Percentiles rank a stretch among this genome's conserved stretches.
Conservation (phyloP, 345 rosid species). For the Populus tremula region DNA sequence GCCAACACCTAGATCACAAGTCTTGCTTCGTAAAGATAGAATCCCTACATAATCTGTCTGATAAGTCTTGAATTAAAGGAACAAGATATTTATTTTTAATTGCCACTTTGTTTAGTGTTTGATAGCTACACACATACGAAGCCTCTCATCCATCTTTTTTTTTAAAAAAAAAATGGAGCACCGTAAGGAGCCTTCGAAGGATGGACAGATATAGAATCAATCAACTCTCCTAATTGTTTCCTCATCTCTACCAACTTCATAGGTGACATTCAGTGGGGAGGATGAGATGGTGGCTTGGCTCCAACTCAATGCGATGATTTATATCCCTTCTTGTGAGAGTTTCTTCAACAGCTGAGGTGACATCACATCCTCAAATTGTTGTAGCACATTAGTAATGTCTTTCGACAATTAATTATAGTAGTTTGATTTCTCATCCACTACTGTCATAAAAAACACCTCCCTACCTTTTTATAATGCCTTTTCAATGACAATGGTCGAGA, state of each 20-base stretch:
- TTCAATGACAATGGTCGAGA: too few relatives aligned
- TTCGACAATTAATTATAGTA: accelerated
- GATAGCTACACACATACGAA: neutral
- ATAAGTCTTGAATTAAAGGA: neutral
- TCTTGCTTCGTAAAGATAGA: neutral
- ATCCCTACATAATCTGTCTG: neutral
- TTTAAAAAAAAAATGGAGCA: neutral
- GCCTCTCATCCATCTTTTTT: neutral
- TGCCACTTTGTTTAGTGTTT: neutral
- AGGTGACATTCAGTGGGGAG: too few relatives aligned
- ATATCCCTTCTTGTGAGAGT: neutral
- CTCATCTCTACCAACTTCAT: too few relatives aligned
- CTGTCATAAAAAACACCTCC: too few relatives aligned
- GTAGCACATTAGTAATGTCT: neutral
- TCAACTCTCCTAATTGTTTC: neutral
- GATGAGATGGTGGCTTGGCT: too few relatives aligned
- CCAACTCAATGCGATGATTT: neutral
- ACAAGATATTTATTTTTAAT: neutral
- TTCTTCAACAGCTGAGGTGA: neutral
- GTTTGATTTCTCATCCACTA: too few relatives aligned
- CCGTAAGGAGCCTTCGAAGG: neutral
- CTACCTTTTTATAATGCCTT: too few relatives aligned
- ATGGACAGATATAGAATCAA: neutral
- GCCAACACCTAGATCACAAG: too few relatives aligned
- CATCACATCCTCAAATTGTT: neutral